These are phyloP conservation scores for Phytophthora chlamydospora DNA, from an alignment of 352 stramenopile genomes.

Conservation along the genomic window DNA sequence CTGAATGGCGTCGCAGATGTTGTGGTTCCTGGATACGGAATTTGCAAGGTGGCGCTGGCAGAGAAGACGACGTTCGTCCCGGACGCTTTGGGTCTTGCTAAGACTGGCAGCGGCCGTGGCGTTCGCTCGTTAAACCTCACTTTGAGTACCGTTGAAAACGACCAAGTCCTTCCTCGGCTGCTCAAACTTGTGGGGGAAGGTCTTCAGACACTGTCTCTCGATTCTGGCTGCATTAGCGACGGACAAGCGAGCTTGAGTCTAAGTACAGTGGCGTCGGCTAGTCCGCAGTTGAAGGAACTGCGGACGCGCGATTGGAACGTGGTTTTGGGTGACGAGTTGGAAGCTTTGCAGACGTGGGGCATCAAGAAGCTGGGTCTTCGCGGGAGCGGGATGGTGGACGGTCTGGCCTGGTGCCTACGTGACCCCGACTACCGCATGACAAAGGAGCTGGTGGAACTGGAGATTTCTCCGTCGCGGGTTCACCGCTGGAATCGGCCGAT, in stretches of 20 bases:
- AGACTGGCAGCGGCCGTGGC: not conserved
- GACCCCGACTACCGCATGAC: not conserved
- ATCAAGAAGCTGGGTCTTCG: conserved; percentile 1
- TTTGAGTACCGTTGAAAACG: not conserved
- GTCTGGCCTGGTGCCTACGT: not conserved
- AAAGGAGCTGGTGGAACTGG: not conserved
- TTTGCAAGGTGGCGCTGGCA: not conserved
- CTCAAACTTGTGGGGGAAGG: not conserved
- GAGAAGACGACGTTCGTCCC: not conserved
- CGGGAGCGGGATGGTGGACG: not conserved
- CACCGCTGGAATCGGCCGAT: not conserved
- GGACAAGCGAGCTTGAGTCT: not conserved
- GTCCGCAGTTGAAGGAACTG: conserved; percentile 4
- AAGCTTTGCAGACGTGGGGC: not conserved
- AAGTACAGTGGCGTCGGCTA: not conserved
- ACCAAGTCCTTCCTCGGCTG: not conserved
- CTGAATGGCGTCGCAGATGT: not conserved
- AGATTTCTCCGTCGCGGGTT: not conserved
- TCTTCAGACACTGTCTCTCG: not conserved
- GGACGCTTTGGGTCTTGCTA: not conserved
- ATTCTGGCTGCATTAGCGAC: not conserved
- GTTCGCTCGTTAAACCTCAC: conserved; percentile 1
- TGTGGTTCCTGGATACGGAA: conserved; percentile 4
- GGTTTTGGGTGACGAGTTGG: not conserved
- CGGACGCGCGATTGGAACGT: not conserved